Conservation (phyloP, 1,284 basidiomycete genomes). For the Apiotrichum montevideense region DNA sequence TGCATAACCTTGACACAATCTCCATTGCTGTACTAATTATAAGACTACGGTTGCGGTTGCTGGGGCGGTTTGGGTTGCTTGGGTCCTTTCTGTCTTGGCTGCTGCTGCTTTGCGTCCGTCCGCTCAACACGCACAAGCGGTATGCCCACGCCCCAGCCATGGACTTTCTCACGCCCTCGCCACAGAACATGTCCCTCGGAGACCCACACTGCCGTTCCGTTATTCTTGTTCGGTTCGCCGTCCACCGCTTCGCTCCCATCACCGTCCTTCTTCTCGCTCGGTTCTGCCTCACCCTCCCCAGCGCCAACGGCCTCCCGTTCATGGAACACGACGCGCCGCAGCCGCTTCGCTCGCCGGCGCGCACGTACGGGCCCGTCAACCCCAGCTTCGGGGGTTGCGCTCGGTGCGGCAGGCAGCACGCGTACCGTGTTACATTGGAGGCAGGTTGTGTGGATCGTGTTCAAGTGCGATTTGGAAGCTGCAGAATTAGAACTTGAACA, state of each 20-base stretch:
- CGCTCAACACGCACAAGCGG: not conserved
- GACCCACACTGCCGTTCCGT: not conserved
- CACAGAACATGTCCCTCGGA: constrained; percentile 9
- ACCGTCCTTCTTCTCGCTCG: too few species aligned
- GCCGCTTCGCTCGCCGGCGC: constrained; percentile 11
- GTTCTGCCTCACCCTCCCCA: too few species aligned
- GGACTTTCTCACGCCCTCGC: constrained; percentile 8
- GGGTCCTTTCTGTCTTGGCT: too few species aligned
- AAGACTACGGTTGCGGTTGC: too few species aligned
- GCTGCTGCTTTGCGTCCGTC: too few species aligned
- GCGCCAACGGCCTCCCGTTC: constrained; percentile 15
- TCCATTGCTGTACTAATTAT: too few species aligned
- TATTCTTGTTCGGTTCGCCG: not conserved
- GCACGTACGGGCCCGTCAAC: constrained; percentile 30
- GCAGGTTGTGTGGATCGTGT: constrained; percentile 27
- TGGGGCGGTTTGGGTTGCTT: too few species aligned
- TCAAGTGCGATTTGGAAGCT: constrained; percentile 23
- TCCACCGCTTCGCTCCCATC: too few species aligned
- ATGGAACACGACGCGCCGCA: constrained; percentile 20
- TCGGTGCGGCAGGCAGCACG: constrained; percentile 20
- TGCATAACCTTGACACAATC: too few species aligned
- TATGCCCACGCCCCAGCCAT: constrained; percentile 10
- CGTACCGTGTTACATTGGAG: constrained; percentile 19
- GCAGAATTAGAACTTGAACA: not conserved
- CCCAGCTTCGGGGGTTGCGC: not conserved